phyloP scores from a whole-genome alignment of 768 basidiomycete genomes.

The Suillus sp. region DNA sequence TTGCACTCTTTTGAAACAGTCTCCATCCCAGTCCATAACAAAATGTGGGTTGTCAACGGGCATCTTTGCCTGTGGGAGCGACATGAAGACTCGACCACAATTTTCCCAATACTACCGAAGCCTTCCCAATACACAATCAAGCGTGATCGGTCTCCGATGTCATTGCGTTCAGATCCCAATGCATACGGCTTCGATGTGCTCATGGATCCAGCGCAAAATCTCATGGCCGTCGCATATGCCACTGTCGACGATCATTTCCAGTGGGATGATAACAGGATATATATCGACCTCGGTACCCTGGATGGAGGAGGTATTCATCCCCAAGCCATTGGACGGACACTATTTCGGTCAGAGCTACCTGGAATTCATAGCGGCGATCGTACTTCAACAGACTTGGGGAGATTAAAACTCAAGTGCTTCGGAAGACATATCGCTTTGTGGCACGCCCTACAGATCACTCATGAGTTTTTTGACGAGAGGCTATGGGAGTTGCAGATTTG shows the following conservation, averaged over 20 bases:
- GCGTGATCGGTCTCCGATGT: background rate
- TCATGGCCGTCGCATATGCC: background rate
- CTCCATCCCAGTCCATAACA: background rate
- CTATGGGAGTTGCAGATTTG: conserved; percentile 1
- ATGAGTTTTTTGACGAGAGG: background rate
- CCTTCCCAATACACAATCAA: conserved; percentile 1
- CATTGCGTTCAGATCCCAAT: conserved; percentile 1
- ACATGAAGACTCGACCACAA: background rate
- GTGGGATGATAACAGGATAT: background rate
- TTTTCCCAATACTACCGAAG: background rate
- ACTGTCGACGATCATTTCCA: background rate
- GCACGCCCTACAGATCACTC: background rate
- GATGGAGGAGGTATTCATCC: background rate
- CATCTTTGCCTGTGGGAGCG: conserved; percentile 5
- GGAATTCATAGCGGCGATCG: background rate
- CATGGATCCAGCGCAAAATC: background rate
- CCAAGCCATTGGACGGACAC: background rate
- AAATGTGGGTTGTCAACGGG: conserved; percentile 3
- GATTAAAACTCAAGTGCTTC: conserved; percentile 1
- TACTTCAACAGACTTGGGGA: background rate
- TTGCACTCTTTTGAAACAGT: background rate
- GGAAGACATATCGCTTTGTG: conserved; percentile 5
- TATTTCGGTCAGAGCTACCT: background rate
- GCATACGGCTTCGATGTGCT: conserved; percentile 1
- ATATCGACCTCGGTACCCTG: background rate